phyloP scores from a whole-genome alignment of 176 grass and related monocot species.

The Neostapfia colusana region DNA sequence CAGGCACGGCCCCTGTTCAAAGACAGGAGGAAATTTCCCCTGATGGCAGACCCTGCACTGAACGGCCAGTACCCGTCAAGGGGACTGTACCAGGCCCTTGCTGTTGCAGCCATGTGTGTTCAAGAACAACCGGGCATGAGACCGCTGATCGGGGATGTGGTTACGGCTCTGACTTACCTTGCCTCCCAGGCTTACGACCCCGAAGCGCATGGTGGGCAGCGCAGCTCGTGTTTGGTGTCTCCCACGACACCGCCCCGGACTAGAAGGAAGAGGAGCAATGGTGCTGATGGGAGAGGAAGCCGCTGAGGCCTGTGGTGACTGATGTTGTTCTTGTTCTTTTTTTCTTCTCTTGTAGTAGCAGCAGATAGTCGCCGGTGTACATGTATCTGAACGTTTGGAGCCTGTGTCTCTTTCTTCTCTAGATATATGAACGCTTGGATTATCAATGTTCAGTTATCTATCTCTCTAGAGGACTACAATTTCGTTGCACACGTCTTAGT shows the following conservation, averaged over 20 bases:
- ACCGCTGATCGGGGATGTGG: conserved; percentile 77
- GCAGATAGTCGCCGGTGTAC: too few relatives aligned
- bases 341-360: too few relatives aligned
- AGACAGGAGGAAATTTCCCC: conserved; percentile 76
- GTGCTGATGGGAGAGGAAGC: conserved; percentile 12
- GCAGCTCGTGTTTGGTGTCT: conserved; percentile 1
- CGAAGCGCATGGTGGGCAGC: conserved; percentile 35
- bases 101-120: conserved; percentile 85
- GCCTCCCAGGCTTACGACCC: conserved; percentile 59
- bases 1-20: conserved; percentile 89
- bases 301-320: background rate
- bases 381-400: too few relatives aligned
- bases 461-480: too few relatives aligned
- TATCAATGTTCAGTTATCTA: too few relatives aligned
- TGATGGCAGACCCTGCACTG: conserved; percentile 74
- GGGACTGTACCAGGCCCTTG: conserved; percentile 82
- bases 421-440: too few relatives aligned
- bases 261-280: conserved; percentile 12
- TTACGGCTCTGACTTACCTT: conserved; percentile 77
- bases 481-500: too few relatives aligned
- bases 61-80: conserved; percentile 62
- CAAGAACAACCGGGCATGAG: conserved; percentile 80
- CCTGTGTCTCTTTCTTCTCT: too few relatives aligned
- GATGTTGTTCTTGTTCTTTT: too few relatives aligned
- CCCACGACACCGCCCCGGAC: conserved; percentile 33